A percentile compares a stretch with the other conserved stretches of the same genome.
Evolutionary conservation across 768 basidiomycete genomes (phyloP).

Genomic region (Lyophyllum shimeji): DNA sequence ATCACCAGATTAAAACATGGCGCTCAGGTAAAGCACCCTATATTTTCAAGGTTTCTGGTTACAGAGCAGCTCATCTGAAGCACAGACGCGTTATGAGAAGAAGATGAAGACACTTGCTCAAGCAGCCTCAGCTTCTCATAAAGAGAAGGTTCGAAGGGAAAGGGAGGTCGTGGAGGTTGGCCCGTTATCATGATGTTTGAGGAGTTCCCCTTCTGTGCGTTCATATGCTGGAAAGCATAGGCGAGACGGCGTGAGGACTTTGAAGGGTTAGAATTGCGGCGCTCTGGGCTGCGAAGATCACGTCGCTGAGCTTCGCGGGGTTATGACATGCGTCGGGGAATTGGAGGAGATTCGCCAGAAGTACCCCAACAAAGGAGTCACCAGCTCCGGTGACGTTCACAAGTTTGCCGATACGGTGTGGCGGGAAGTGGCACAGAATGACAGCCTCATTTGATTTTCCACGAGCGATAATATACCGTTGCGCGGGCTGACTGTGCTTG

Average conservation of each 20-base stretch:
- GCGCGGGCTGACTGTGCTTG: constrained; percentile 43
- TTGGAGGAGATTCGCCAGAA: constrained; percentile 66
- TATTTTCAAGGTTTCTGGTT: neutral
- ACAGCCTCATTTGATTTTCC: constrained; percentile 48
- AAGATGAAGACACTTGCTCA: constrained; percentile 42
- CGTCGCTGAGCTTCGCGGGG: constrained; percentile 39
- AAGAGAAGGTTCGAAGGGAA: constrained; percentile 50
- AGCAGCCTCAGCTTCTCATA: constrained; percentile 31
- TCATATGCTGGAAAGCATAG: constrained; percentile 42
- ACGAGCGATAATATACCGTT: constrained; percentile 52
- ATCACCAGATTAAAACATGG: constrained; percentile 79
- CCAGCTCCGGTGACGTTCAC: constrained; percentile 81
- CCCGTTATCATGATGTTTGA: constrained; percentile 30
- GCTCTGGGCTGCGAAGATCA: constrained; percentile 58
- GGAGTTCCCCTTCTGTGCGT: neutral
- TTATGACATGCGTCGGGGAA: constrained; percentile 44
- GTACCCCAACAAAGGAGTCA: constrained; percentile 46
- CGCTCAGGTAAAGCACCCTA: constrained; percentile 48
- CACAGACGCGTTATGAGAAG: constrained; percentile 57
- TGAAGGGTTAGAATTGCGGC: constrained; percentile 63
- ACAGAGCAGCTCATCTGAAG: constrained; percentile 2
- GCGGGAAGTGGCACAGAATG: constrained; percentile 74
- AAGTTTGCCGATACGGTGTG: constrained; percentile 40
- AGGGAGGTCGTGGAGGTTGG: constrained; percentile 65
- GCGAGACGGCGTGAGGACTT: constrained; percentile 65